A percentile compares a stretch with the other conserved stretches of the same genome.
phyloP scores from a whole-genome alignment of 2,329 filamentous ascomycete genomes.

The Xylariaceae sp. region DNA sequence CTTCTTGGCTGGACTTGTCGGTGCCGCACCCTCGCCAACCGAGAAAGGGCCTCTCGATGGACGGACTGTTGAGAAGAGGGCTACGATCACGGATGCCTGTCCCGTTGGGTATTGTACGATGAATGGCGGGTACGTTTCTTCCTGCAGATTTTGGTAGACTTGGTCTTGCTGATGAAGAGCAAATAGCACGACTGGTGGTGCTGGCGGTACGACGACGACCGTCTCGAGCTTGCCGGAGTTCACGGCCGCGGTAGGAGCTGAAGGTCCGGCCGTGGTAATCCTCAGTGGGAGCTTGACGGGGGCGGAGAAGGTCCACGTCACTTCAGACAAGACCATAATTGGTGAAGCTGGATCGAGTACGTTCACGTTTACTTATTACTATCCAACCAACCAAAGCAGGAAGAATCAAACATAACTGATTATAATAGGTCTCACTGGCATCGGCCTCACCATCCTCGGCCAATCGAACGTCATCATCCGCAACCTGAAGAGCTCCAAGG shows the following conservation, averaged over 20 bases:
- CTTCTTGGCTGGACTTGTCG: conserved; percentile 29
- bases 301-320: conserved; percentile 36
- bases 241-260: conserved; percentile 42
- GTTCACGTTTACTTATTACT: not conserved
- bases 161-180: not conserved
- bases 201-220: conserved; percentile 45
- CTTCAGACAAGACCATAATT: conserved; percentile 44
- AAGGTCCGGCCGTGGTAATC: conserved; percentile 38
- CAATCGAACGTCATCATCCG: conserved; percentile 47
- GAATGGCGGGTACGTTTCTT: conserved; percentile 26
- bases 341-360: conserved; percentile 33
- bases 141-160: not conserved
- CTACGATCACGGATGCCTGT: conserved; percentile 35
- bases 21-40: conserved; percentile 31
- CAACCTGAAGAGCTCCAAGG: conserved; percentile 44
- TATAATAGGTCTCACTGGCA: conserved; percentile 30
- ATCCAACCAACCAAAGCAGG: not conserved
- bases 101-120: conserved; percentile 34
- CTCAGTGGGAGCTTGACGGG: conserved; percentile 40
- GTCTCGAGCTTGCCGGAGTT: conserved; percentile 44
- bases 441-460: conserved; percentile 43
- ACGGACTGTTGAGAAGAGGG: conserved; percentile 33
- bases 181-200: conserved; percentile 45
- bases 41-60: conserved; percentile 24
- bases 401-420: not conserved